Percentiles rank a stretch among this genome's conserved stretches.
phyloP scores from a whole-genome alignment of 768 basidiomycete genomes.

The Suillus americanus region DNA sequence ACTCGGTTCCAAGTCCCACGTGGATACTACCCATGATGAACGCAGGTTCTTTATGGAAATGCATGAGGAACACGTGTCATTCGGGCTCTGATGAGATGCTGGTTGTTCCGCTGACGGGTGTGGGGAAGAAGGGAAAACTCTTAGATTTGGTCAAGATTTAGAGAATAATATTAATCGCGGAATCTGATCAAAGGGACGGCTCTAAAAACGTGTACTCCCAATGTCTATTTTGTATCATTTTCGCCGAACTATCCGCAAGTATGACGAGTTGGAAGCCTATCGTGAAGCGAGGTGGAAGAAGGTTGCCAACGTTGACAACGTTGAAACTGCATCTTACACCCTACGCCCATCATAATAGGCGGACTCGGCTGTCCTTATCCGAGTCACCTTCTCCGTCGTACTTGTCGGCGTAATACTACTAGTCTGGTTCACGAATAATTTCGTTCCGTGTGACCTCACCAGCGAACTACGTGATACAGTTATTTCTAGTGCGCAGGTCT shows the following conservation, averaged over 20 bases:
- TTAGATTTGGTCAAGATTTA: not conserved
- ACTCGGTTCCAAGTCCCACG: slow-evolving; percentile 6
- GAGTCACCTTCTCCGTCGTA: not conserved
- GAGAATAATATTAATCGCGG: slow-evolving; percentile 17
- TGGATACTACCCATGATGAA: slow-evolving; percentile 9
- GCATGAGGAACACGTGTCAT: slow-evolving; percentile 7
- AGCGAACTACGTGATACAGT: not conserved
- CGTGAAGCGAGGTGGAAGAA: not conserved
- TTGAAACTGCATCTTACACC: not conserved
- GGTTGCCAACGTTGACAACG: not conserved
- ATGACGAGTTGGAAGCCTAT: not conserved
- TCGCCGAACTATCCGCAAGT: slow-evolving; percentile 12
- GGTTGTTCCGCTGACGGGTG: slow-evolving; percentile 16
- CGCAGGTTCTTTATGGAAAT: not conserved
- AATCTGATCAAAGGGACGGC: slow-evolving; percentile 14
- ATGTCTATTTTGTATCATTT: not conserved
- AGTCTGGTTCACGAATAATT: not conserved
- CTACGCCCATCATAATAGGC: not conserved
- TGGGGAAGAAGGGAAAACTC: slow-evolving; percentile 18
- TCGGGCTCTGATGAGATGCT: slow-evolving; percentile 26
- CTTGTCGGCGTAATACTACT: not conserved
- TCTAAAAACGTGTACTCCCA: slow-evolving; percentile 9
- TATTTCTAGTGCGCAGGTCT: not conserved
- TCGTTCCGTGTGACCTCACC: slow-evolving; percentile 3
- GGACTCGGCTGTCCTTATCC: slow-evolving; percentile 16